These are phyloP conservation scores for Geranium incanum DNA, from an alignment of 441 rosid genomes.

Conservation along the genomic window DNA sequence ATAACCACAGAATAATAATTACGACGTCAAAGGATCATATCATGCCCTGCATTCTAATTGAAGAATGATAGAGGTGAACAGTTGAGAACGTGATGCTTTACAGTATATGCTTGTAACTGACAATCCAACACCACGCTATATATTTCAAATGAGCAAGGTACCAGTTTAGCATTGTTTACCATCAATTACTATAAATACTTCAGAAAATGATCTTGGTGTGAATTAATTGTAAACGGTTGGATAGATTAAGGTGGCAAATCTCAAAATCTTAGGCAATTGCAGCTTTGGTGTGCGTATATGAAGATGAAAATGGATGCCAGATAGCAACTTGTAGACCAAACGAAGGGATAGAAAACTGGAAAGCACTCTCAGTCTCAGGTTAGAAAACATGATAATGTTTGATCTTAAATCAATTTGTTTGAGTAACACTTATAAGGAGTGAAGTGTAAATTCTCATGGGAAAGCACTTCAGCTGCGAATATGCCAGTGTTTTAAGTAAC, in stretches of 20 bases:
- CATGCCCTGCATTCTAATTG: constrained; percentile 7
- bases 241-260: background rate
- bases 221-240: background rate
- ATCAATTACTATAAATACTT: background rate
- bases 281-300: background rate
- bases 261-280: background rate
- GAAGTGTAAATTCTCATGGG: background rate
- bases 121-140: background rate
- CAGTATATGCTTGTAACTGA: too few relatives aligned
- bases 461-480: background rate
- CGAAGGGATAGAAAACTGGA: background rate
- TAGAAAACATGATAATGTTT: background rate
- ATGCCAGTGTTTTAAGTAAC: background rate
- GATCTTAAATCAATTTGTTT: constrained; percentile 1
- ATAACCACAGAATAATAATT: constrained; percentile 11
- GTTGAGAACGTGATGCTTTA: background rate
- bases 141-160: background rate
- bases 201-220: background rate
- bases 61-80: constrained; percentile 11
- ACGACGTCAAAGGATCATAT: constrained; percentile 20
- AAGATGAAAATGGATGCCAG: constrained; percentile 2
- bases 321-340: background rate
- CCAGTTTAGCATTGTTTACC: background rate
- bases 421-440: background rate
- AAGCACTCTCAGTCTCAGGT: background rate